Percentiles rank a stretch among this genome's conserved stretches.
Evolutionary conservation across 2,329 filamentous ascomycete genomes (phyloP).

Genomic region (Nannizziopsis barbatae): DNA sequence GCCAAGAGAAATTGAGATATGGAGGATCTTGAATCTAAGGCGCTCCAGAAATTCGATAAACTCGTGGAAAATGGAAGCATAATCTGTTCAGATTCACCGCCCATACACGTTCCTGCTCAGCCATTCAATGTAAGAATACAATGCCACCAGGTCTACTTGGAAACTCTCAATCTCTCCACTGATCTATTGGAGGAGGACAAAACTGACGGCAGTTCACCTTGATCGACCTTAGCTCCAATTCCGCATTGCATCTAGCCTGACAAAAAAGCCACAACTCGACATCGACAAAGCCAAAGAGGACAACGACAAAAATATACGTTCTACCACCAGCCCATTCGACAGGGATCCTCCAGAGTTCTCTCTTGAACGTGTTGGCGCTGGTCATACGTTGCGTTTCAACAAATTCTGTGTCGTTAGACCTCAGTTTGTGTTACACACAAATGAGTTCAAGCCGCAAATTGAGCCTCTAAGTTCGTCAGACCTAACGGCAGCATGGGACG

Average conservation of each 20-base stretch:
- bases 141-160: not conserved
- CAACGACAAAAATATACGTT: not conserved
- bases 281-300: slow-evolving; percentile 13
- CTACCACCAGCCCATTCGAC: slow-evolving; percentile 10
- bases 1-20: not conserved
- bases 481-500: slow-evolving; percentile 13
- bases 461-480: slow-evolving; percentile 14
- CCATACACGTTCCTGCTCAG: slow-evolving; percentile 14
- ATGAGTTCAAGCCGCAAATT: slow-evolving; percentile 17
- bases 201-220: slow-evolving; percentile 7
- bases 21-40: slow-evolving; percentile 13
- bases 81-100: slow-evolving; percentile 13
- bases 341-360: slow-evolving; percentile 17
- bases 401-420: slow-evolving; percentile 18
- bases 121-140: slow-evolving; percentile 17
- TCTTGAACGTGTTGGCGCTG: slow-evolving; percentile 13
- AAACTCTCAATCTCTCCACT: not conserved
- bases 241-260: slow-evolving; percentile 15
- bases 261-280: slow-evolving; percentile 15
- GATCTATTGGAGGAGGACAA: not conserved
- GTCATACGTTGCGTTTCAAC: slow-evolving; percentile 18
- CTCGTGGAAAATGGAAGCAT: slow-evolving; percentile 16
- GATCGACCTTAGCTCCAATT: slow-evolving; percentile 16
- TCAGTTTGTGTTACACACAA: slow-evolving; percentile 18
- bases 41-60: slow-evolving; percentile 17